phyloP scores from a whole-genome alignment of 176 grass and related monocot species.

The Juncus effusus region DNA sequence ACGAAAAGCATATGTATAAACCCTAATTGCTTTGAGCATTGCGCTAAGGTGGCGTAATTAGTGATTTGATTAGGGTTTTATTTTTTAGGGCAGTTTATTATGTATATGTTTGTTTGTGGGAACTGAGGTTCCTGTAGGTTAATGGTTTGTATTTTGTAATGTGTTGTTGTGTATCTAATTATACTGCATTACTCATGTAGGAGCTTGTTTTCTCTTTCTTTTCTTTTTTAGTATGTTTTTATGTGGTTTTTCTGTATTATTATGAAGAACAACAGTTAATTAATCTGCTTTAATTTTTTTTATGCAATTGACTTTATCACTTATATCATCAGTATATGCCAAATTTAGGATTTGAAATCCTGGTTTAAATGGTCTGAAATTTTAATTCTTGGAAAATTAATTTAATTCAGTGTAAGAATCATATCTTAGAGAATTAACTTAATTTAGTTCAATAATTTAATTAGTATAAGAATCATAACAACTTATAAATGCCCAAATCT shows the following conservation, averaged over 20 bases:
- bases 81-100: not conserved
- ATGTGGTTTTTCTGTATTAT: conserved; percentile 5
- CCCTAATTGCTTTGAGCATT: conserved; percentile 58
- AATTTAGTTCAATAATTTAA: too few species aligned
- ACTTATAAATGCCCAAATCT: too few species aligned
- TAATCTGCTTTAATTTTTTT: not conserved
- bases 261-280: not conserved
- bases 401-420: too few species aligned
- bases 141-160: not conserved
- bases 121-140: conserved; percentile 45
- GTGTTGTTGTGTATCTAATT: too few species aligned
- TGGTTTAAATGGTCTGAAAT: too few species aligned
- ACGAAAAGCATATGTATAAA: conserved; percentile 92
- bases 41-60: conserved; percentile 31
- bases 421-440: too few species aligned
- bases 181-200: not conserved
- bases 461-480: too few species aligned
- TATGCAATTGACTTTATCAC: not conserved
- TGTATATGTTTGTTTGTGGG: conserved; percentile 27
- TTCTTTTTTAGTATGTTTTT: not conserved
- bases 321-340: not conserved
- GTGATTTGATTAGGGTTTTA: not conserved
- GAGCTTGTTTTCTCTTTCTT: not conserved
- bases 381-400: too few species aligned
- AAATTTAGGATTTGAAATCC: too few species aligned